These are phyloP conservation scores for Talaromyces funiculosus DNA, from an alignment of 2,329 filamentous ascomycete species.

Conservation along the genomic window DNA sequence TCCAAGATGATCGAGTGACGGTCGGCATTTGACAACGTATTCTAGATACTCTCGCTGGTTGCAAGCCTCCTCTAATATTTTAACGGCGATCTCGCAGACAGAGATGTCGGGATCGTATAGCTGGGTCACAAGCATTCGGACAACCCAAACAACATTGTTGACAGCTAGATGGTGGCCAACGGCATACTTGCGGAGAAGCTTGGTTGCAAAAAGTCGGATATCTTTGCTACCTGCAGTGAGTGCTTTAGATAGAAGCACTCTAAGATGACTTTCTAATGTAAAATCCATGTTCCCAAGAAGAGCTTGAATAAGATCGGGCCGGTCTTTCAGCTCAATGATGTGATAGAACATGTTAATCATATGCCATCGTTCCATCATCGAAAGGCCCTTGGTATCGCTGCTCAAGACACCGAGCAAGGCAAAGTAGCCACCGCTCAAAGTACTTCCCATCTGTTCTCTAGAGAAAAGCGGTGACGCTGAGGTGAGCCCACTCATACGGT, in stretches of 20 bases:
- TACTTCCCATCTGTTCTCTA: conserved; percentile 74
- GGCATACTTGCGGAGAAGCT: conserved; percentile 79
- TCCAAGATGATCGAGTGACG: conserved; percentile 87
- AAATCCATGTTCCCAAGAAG: conserved; percentile 92
- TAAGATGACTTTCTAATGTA: conserved; percentile 76
- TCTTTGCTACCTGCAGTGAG: conserved; percentile 86
- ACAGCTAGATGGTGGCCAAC: conserved; percentile 48
- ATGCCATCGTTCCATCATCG: conserved; percentile 90
- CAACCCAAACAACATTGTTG: conserved; percentile 86
- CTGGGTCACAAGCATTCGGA: conserved; percentile 93
- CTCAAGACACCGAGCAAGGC: conserved; percentile 84
- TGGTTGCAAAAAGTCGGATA: conserved; percentile 85
- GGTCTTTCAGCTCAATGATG: conserved; percentile 84
- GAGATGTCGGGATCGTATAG: conserved; percentile 96
- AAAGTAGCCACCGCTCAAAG: conserved; percentile 88
- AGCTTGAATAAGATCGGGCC: conserved; percentile 84
- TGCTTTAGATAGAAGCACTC: conserved; percentile 88
- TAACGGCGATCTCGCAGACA: conserved; percentile 92
- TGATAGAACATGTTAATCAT: conserved; percentile 99
- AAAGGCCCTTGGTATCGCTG: conserved; percentile 72
- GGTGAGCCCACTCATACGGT: conserved; percentile 68
- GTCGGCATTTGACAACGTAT: conserved; percentile 93
- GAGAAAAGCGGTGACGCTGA: conserved; percentile 81
- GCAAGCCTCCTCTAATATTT: conserved; percentile 95
- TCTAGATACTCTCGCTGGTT: conserved; percentile 87